Conservation (phyloP, 169 alveolate species). For the Plasmodium sp. region DNA sequence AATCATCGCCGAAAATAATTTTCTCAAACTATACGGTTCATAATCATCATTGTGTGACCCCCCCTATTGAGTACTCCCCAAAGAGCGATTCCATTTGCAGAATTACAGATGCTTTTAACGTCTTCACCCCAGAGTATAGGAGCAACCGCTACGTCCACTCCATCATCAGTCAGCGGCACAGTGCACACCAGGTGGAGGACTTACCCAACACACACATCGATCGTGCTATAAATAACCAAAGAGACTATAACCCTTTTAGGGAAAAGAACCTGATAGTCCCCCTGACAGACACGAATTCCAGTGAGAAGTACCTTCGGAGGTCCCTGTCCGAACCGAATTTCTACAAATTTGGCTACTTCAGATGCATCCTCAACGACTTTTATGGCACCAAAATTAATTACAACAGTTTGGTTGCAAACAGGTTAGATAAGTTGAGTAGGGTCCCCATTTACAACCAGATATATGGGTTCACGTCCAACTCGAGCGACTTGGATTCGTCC, state of each 20-base stretch:
- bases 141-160: conserved; percentile 1
- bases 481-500: conserved; percentile 18
- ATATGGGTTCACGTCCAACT: conserved; percentile 54
- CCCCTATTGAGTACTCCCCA: neutral
- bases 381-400: conserved; percentile 31
- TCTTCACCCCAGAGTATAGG: neutral
- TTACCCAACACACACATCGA: neutral
- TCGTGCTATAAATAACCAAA: neutral
- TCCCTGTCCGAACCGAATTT: conserved; percentile 69
- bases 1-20: neutral
- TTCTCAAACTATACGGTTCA: neutral
- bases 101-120: neutral
- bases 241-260: neutral
- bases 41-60: neutral
- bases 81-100: neutral
- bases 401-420: conserved; percentile 15
- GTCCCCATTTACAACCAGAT: conserved; percentile 50
- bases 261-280: conserved; percentile 57
- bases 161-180: neutral
- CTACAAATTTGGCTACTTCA: conserved; percentile 21
- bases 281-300: conserved; percentile 25
- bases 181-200: no score
- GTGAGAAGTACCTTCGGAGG: conserved; percentile 59
- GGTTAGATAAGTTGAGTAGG: conserved; percentile 16
- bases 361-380: conserved; percentile 1